Conservation (phyloP, 129 eudicot genomes). For the Sambucus nigra region DNA sequence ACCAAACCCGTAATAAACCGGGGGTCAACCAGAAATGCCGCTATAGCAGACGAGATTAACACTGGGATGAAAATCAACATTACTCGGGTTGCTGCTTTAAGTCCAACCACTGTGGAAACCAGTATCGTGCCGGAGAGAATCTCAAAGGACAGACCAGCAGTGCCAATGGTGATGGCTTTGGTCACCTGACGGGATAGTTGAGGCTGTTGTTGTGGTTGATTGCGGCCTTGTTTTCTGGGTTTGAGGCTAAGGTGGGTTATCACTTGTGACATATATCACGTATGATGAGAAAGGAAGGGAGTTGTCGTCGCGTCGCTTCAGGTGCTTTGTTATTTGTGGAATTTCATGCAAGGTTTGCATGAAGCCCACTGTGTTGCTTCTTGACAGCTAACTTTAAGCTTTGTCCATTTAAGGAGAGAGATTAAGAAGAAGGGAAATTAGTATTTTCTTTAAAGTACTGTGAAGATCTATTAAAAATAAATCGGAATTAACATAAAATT, state of each 20-base stretch:
- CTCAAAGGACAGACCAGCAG: conserved; percentile 42
- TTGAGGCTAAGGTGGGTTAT: neutral
- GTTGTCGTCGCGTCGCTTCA: too few species aligned
- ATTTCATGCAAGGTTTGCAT: conserved; percentile 24
- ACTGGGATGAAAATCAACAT: conserved; percentile 67
- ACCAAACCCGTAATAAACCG: conserved; percentile 43
- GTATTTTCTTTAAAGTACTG: too few species aligned
- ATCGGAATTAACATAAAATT: too few species aligned
- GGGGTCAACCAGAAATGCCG: conserved; percentile 21
- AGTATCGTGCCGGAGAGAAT: conserved; percentile 46
- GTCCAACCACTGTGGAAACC: conserved; percentile 51
- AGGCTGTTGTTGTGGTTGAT: conserved; percentile 14
- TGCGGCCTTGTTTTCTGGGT: conserved; percentile 8
- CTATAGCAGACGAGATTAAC: conserved; percentile 34
- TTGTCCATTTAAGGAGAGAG: too few species aligned
- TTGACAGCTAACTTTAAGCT: conserved; percentile 16
- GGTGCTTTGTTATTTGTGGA: too few species aligned
- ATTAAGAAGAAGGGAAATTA: too few species aligned
- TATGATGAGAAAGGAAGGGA: too few species aligned
- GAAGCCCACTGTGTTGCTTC: neutral
- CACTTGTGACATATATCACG: conserved; percentile 12
- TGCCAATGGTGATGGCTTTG: conserved; percentile 50
- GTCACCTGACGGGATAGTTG: conserved; percentile 41
- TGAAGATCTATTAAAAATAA: too few species aligned
- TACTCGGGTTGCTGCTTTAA: conserved; percentile 42